A percentile compares a stretch with the other conserved stretches of the same genome.
Conservation (phyloP, 371 early-diverging fungal genomes). For the Mortierella sp. region DNA sequence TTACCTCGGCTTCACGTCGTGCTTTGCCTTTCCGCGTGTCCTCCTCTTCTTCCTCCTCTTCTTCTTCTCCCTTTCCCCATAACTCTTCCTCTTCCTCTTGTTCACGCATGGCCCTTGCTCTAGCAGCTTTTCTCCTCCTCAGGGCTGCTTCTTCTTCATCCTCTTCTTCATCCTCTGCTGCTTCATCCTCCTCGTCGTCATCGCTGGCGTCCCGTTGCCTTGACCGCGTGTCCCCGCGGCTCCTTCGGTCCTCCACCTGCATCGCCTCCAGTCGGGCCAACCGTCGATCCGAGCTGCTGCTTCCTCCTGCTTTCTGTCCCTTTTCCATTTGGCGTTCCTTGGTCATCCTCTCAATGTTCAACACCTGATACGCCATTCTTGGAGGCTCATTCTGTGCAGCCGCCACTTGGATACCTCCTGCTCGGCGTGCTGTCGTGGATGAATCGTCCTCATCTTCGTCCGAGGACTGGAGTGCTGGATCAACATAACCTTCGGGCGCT, state of each 20-base stretch:
- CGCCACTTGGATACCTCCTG: constrained; percentile 28
- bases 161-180: constrained; percentile 34
- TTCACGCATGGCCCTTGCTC: constrained; percentile 39
- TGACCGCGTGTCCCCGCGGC: constrained; percentile 35
- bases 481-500: constrained; percentile 67
- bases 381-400: constrained; percentile 18
- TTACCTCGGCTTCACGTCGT: constrained; percentile 32
- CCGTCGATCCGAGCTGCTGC: constrained; percentile 6
- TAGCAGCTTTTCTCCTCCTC: constrained; percentile 49
- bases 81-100: constrained; percentile 53
- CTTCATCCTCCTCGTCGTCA: constrained; percentile 27
- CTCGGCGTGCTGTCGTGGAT: constrained; percentile 3
- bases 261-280: constrained; percentile 36
- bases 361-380: constrained; percentile 33
- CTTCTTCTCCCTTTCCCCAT: constrained; percentile 58
- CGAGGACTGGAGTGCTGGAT: constrained; percentile 60
- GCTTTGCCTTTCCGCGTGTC: constrained; percentile 22
- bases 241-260: constrained; percentile 19
- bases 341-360: constrained; percentile 49
- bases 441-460: constrained; percentile 59
- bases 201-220: constrained; percentile 36
- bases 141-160: constrained; percentile 54
- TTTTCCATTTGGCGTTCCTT: constrained; percentile 32
- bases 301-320: not conserved
- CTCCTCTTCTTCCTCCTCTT: constrained; percentile 56